Conservation (phyloP, 2,329 filamentous ascomycete species). For the Coniochaeta prunicola region DNA sequence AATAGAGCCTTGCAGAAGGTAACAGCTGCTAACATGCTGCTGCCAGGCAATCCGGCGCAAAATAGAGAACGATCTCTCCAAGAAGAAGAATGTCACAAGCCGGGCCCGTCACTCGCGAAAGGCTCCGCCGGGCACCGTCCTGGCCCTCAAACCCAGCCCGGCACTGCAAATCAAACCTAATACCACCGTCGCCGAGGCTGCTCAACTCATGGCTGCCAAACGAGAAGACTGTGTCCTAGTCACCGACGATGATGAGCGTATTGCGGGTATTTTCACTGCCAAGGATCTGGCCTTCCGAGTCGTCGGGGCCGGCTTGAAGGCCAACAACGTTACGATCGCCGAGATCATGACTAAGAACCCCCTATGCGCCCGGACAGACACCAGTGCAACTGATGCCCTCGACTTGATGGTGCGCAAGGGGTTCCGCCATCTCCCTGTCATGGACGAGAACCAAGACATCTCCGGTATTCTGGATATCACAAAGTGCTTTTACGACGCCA, state of each 20-base stretch:
- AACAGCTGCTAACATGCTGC: not conserved
- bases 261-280: slow-evolving; percentile 97
- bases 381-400: slow-evolving; percentile 92
- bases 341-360: slow-evolving; percentile 99
- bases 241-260: slow-evolving; percentile 95
- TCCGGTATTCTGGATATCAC: slow-evolving; percentile 97
- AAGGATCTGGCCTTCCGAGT: slow-evolving; percentile 98
- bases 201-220: slow-evolving; percentile 98
- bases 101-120: slow-evolving; percentile 83
- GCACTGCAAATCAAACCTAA: slow-evolving; percentile 95
- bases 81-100: slow-evolving; percentile 80
- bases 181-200: slow-evolving; percentile 91
- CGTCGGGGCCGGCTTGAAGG: slow-evolving; percentile 83
- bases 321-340: slow-evolving; percentile 83
- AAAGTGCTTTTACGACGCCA: slow-evolving; percentile 99
- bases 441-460: slow-evolving; percentile 99
- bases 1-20: no score
- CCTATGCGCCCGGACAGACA: slow-evolving; percentile 92
- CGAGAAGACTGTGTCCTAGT: slow-evolving; percentile 96
- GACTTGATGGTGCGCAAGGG: slow-evolving; percentile 98
- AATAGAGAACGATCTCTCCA: slow-evolving; percentile 94
- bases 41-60: slow-evolving; percentile 80
- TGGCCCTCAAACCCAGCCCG: slow-evolving; percentile 89
- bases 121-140: slow-evolving; percentile 90
- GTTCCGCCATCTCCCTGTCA: slow-evolving; percentile 94